Evolutionary conservation across 441 rosid genomes (phyloP).

Genomic region (Corymbia calophylla): DNA sequence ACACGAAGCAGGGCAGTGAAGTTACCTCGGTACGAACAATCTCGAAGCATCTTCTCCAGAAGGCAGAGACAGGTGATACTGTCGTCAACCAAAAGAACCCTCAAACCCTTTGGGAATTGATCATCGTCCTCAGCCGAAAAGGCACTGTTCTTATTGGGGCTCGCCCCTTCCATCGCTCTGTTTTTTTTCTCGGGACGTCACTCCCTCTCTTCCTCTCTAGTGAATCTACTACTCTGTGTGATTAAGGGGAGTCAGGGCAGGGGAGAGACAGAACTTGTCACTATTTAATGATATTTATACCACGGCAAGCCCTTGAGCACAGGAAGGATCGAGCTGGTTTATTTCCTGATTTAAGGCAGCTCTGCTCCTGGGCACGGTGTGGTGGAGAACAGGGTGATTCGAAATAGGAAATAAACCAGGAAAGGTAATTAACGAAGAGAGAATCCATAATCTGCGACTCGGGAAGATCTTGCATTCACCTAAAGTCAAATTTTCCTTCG

Average conservation of each 20-base stretch:
- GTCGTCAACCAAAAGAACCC: neutral
- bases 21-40: neutral
- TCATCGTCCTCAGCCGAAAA: neutral
- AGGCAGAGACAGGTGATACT: neutral
- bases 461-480: neutral
- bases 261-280: neutral
- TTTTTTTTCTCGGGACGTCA: neutral
- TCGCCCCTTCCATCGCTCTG: neutral
- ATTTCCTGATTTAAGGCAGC: neutral
- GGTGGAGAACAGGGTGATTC: neutral
- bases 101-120: neutral
- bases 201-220: neutral
- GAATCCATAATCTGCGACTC: neutral
- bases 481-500: neutral
- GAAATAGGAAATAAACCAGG: neutral
- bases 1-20: neutral
- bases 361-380: neutral
- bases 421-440: neutral
- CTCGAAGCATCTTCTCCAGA: neutral
- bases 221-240: neutral
- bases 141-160: rapidly evolving
- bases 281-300: neutral
- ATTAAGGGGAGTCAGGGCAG: neutral
- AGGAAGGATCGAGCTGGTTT: neutral
- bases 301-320: neutral